A percentile compares a stretch with the other conserved stretches of the same genome.
These are phyloP conservation scores for Suillus hirtellus DNA, from an alignment of 768 basidiomycete genomes.

Conservation along the genomic window DNA sequence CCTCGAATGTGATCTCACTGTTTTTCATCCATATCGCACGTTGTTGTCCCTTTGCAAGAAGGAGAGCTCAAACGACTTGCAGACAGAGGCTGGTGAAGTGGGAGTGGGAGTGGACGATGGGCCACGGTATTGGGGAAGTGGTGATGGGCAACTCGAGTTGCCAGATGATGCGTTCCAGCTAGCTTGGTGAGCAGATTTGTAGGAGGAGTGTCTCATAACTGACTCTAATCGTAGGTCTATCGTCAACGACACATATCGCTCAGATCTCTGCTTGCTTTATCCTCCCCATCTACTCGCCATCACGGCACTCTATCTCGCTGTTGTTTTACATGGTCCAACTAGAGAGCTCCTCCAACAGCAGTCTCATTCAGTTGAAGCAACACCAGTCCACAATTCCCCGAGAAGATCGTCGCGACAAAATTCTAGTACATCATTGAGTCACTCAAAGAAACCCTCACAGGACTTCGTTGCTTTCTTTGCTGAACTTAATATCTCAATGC, in stretches of 20 bases:
- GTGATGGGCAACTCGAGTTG: constrained; percentile 76
- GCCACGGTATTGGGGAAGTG: constrained; percentile 76
- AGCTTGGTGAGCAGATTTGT: constrained; percentile 67
- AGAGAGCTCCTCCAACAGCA: constrained; percentile 45
- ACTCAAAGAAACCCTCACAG: constrained; percentile 42
- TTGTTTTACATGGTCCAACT: constrained; percentile 68
- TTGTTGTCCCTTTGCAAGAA: constrained; percentile 75
- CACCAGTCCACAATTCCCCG: constrained; percentile 38
- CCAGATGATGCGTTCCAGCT: constrained; percentile 79
- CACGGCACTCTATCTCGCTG: constrained; percentile 86
- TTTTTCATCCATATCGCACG: constrained; percentile 95
- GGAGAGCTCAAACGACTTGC: constrained; percentile 39
- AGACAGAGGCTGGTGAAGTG: constrained; percentile 56
- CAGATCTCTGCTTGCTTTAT: constrained; percentile 89
- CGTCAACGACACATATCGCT: constrained; percentile 95
- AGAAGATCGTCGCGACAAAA: constrained; percentile 59
- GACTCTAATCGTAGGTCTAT: constrained; percentile 66
- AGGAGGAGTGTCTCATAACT: not conserved
- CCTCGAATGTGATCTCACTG: constrained; percentile 88
- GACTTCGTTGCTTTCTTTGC: constrained; percentile 85
- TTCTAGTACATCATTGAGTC: constrained; percentile 28
- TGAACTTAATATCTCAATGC: constrained; percentile 80
- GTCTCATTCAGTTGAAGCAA: constrained; percentile 27
- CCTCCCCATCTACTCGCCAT: constrained; percentile 95
- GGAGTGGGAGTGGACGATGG: constrained; percentile 58